A percentile compares a stretch with the other conserved stretches of the same genome.
These are phyloP conservation scores for Macrophomina phaseolina DNA, from an alignment of 2,329 filamentous ascomycete species.

Conservation along the genomic window DNA sequence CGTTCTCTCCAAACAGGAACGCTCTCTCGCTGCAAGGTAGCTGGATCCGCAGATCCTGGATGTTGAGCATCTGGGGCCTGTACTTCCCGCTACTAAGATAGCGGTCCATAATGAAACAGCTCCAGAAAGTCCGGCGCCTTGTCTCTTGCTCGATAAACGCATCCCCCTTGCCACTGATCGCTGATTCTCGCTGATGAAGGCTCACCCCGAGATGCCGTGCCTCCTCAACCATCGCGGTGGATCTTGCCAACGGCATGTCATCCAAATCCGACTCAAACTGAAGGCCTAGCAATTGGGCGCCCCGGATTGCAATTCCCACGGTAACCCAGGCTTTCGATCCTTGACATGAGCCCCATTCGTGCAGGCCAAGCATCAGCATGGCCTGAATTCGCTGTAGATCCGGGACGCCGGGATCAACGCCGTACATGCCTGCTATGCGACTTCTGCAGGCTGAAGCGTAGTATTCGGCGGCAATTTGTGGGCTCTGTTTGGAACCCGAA, in stretches of 20 bases:
- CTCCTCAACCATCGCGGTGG: slow-evolving; percentile 34
- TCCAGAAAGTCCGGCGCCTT: slow-evolving; percentile 73
- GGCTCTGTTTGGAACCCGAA: slow-evolving; percentile 58
- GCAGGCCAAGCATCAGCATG: slow-evolving; percentile 72
- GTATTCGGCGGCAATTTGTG: slow-evolving; percentile 65
- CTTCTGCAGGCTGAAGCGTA: slow-evolving; percentile 66
- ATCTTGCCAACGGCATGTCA: slow-evolving; percentile 39
- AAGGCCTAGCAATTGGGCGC: slow-evolving; percentile 56
- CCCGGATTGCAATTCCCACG: slow-evolving; percentile 63
- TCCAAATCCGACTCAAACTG: slow-evolving; percentile 38
- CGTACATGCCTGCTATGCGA: slow-evolving; percentile 56
- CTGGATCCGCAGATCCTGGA: slow-evolving; percentile 67
- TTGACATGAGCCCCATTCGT: slow-evolving; percentile 71
- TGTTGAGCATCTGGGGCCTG: slow-evolving; percentile 63
- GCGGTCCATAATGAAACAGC: slow-evolving; percentile 74
- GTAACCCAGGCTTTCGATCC: slow-evolving; percentile 70
- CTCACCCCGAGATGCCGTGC: slow-evolving; percentile 36
- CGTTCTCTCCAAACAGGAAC: slow-evolving; percentile 67
- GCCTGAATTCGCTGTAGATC: slow-evolving; percentile 70
- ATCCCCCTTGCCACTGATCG: slow-evolving; percentile 41
- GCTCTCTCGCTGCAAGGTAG: slow-evolving; percentile 70
- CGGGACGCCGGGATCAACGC: slow-evolving; percentile 55
- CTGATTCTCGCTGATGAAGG: slow-evolving; percentile 39
- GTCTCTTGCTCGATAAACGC: slow-evolving; percentile 67
- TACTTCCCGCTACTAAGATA: slow-evolving; percentile 70